Base-by-base conservation (phyloP, 192 early-diverging fungal species). In the Geranomyces michiganensis region DNA sequence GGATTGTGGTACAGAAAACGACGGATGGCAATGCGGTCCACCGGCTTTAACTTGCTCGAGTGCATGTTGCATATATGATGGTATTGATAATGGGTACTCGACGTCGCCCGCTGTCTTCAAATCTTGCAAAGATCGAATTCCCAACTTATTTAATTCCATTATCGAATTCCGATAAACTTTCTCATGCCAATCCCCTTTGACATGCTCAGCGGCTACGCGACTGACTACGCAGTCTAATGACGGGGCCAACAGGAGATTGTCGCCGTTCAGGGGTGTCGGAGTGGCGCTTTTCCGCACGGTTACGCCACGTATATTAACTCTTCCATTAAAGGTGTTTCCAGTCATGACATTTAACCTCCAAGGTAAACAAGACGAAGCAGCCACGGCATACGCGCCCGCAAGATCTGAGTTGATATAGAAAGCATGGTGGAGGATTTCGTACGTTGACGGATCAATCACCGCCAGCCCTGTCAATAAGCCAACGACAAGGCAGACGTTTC, bases 121-220 rank as follows among this genome's bases (percentile, higher is more conserved):
- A 33, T 75, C 67, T 4, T 63, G 48, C 47, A 70, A 5, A 2
- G 24, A 17, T 9, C 49, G 61, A 32, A 75, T 75, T 7, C 62
- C 62, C 0, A 75, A 19, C 29, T 60, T 53, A 4, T 46, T 29
- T 9, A 75, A 49, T 22, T 72, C 36, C 13, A 15, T 33, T 30
- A 76, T 24, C 46, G 62, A 71, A 47, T 67, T 70, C 14, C 19
- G 14, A 27, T 62, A 72, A 7, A 72, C 60, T n/a, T 72, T 71
- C 22, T 72, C 27, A 9, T 21, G 13, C 75, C 75, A 76, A 0
- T 48, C 41, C 6, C 75, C 62, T 33, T 45, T 63, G 14, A 71
- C 60, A 45, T 76, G 41, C 36, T n/a, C 55, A 4, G 49, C 56
- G 21, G 59, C 66, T 10, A 56, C 30, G 21, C 8, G 21, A n/a